A percentile compares a stretch with the other conserved stretches of the same genome.
phyloP scores from a whole-genome alignment of 192 early-diverging fungal species.

The Mortierella hygrophila region DNA sequence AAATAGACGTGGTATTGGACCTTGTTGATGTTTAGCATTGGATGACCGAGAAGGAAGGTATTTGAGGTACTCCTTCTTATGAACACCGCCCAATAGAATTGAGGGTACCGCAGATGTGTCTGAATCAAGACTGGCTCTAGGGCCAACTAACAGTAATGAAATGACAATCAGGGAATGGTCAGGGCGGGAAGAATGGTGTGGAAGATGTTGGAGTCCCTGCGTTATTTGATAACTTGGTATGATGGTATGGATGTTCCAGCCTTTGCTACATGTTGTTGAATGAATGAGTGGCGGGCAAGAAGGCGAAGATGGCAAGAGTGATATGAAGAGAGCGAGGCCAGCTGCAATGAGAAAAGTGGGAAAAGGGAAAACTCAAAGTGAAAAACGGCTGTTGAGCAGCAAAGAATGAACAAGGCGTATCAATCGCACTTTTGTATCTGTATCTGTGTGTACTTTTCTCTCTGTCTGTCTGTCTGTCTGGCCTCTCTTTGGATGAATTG shows the following conservation, averaged over 20 bases:
- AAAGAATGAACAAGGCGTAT: neutral
- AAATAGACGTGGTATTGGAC: too few species aligned
- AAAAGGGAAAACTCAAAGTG: neutral
- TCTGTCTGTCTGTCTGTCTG: neutral
- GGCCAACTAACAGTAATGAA: neutral
- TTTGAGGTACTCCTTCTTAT: neutral
- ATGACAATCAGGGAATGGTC: neutral
- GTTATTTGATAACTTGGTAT: neutral
- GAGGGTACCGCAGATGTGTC: neutral
- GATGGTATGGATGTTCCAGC: neutral
- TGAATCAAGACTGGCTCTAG: neutral
- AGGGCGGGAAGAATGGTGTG: neutral
- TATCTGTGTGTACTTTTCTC: neutral
- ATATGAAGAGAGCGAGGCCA: neutral
- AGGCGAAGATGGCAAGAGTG: neutral
- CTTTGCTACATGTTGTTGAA: neutral
- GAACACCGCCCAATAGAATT: neutral
- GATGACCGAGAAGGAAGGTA: neutral
- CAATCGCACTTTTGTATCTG: too few species aligned
- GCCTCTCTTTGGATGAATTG: neutral
- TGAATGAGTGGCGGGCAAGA: neutral
- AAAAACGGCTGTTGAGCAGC: neutral
- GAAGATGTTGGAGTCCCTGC: neutral
- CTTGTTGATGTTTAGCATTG: neutral
- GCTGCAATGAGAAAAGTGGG: neutral